A percentile compares a stretch with the other conserved stretches of the same genome.
phyloP scores from a whole-genome alignment of 169 alveolate genomes.

The Cardiosporidium cionae region DNA sequence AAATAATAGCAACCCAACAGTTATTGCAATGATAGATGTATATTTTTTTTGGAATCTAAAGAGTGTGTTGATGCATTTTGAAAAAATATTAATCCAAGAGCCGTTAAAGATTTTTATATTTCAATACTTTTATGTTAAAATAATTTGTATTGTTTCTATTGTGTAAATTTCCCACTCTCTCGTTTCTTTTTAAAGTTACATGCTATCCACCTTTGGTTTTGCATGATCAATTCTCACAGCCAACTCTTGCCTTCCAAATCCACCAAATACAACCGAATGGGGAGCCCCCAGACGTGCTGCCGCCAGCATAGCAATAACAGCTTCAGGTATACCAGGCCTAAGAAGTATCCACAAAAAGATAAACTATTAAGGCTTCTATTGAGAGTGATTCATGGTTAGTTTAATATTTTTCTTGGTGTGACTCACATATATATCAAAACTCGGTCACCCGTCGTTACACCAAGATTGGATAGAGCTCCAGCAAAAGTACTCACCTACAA shows the following conservation, averaged over 20 bases:
- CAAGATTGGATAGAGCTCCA: slow-evolving; percentile 69
- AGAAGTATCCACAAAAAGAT: too few species aligned
- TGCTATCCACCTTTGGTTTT: slow-evolving; percentile 71
- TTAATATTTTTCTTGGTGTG: too few species aligned
- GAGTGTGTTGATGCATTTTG: too few species aligned
- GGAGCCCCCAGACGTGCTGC: slow-evolving; percentile 73
- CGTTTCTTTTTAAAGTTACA: slow-evolving; percentile 63
- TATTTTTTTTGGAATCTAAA: too few species aligned
- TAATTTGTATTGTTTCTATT: slow-evolving; percentile 78
- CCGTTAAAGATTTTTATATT: slow-evolving; percentile 58
- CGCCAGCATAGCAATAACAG: slow-evolving; percentile 81
- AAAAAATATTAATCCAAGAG: too few species aligned
- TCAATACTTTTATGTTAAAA: slow-evolving; percentile 63
- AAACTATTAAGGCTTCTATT: too few species aligned
- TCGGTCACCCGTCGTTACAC: slow-evolving; percentile 82
- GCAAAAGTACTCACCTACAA: slow-evolving; percentile 77
- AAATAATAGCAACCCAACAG: too few species aligned
- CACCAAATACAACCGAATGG: slow-evolving; percentile 83
- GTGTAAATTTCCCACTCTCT: slow-evolving; percentile 73
- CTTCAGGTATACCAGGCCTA: slow-evolving; percentile 86
- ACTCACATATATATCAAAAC: slow-evolving; percentile 87
- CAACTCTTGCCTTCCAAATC: slow-evolving; percentile 82
- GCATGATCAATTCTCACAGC: slow-evolving; percentile 66
- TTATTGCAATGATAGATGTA: too few species aligned
- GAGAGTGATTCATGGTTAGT: too few species aligned